Evolutionary conservation across 192 early-diverging fungal genomes (phyloP).

Genomic region (Coemansia sp.): DNA sequence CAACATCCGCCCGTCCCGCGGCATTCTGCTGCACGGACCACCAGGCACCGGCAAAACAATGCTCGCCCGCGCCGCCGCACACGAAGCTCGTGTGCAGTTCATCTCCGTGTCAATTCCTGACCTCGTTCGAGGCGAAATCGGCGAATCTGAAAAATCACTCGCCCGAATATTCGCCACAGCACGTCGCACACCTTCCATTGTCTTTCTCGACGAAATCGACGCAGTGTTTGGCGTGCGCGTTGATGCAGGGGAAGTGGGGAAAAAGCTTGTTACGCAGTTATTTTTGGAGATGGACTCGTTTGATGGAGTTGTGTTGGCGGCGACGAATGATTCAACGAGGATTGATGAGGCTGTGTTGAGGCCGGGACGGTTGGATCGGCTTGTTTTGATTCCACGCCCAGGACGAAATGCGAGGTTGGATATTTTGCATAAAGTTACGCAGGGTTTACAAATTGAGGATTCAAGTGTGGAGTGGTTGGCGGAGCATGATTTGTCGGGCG

Average conservation of each 20-base stretch:
- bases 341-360: constrained; percentile 78
- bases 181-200: constrained; percentile 69
- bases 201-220: constrained; percentile 96
- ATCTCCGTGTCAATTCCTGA: constrained; percentile 75
- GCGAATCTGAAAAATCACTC: constrained; percentile 93
- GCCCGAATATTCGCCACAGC: constrained; percentile 72
- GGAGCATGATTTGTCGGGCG: constrained; percentile 25
- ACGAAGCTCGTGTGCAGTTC: constrained; percentile 78
- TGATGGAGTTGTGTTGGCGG: constrained; percentile 70
- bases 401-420: constrained; percentile 51
- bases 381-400: constrained; percentile 62
- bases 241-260: constrained; percentile 65
- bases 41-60: constrained; percentile 95
- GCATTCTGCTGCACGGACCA: constrained; percentile 80
- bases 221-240: constrained; percentile 79
- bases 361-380: constrained; percentile 82
- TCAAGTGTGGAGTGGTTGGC: constrained; percentile 12
- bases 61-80: constrained; percentile 80
- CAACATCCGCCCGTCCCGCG: constrained; percentile 75
- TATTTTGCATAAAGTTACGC: constrained; percentile 61
- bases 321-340: constrained; percentile 77
- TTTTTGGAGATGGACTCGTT: constrained; percentile 72
- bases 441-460: constrained; percentile 27
- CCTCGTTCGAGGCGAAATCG: constrained; percentile 87
- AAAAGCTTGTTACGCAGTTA: constrained; percentile 76